Evolutionary conservation across 805 yeast genomes (phyloP).

Genomic region (Teunomyces pallodes): DNA sequence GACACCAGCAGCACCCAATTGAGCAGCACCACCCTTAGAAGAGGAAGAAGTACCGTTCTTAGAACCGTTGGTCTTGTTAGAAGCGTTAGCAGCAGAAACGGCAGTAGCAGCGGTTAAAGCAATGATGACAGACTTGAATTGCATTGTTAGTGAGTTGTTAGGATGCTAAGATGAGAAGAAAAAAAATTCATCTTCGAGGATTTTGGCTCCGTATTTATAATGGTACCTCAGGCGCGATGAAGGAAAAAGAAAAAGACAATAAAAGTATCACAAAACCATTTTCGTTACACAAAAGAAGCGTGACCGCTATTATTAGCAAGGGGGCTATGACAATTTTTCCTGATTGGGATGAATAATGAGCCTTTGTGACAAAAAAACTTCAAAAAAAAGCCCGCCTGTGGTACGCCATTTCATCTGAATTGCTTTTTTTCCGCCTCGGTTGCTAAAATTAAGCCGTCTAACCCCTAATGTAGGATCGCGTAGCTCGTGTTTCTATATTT

Average conservation of each 20-base stretch:
- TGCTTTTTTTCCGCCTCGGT: conserved; percentile 4
- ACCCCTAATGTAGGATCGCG: conserved; percentile 1
- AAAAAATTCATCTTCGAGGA: not conserved
- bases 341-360: not conserved
- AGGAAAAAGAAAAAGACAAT: not conserved
- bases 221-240: not conserved
- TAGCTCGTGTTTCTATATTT: not conserved
- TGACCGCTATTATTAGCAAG: not conserved
- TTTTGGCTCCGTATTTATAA: conserved; percentile 12
- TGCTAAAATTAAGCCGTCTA: conserved; percentile 3
- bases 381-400: conserved; percentile 1
- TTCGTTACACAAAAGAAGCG: not conserved
- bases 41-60: conserved; percentile 35
- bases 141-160: conserved; percentile 46
- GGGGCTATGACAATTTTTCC: conserved; percentile 4
- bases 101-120: conserved; percentile 70
- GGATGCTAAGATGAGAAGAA: not conserved
- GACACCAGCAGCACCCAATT: conserved; percentile 52
- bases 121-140: conserved; percentile 66
- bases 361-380: not conserved
- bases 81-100: conserved; percentile 58
- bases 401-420: conserved; percentile 3
- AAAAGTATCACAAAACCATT: not conserved
- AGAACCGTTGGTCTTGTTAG: conserved; percentile 40
- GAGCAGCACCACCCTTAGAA: conserved; percentile 45